These are phyloP conservation scores for Eucalyptus lansdowneana DNA, from an alignment of 345 rosid genomes.

Conservation along the genomic window DNA sequence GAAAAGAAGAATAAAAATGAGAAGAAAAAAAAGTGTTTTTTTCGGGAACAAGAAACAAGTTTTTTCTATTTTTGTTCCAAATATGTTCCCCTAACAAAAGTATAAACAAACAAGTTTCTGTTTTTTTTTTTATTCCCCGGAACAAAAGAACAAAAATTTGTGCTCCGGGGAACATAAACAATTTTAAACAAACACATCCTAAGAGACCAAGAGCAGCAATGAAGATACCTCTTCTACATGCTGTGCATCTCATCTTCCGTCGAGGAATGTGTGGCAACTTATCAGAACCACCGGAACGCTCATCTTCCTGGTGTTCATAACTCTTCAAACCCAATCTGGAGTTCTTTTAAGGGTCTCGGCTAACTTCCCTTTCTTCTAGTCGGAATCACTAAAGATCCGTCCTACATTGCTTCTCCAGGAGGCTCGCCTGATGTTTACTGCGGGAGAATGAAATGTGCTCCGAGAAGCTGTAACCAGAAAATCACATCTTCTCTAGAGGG, in stretches of 20 bases:
- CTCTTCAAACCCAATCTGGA: not conserved
- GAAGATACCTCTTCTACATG: not conserved
- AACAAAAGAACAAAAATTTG: too few species aligned
- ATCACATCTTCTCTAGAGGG: not conserved
- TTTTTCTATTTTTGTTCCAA: rapidly evolving
- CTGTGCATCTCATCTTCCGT: not conserved
- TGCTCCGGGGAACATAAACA: too few species aligned
- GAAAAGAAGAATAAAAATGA: too few species aligned
- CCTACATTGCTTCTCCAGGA: not conserved
- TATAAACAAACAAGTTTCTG: rapidly evolving
- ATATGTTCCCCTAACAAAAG: rapidly evolving
- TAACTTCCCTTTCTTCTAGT: not conserved
- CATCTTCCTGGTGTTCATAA: not conserved
- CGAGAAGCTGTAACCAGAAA: not conserved
- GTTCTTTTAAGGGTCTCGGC: not conserved
- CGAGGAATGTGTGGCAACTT: not conserved
- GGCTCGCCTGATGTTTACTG: not conserved
- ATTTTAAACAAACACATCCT: too few species aligned
- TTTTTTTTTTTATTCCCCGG: rapidly evolving
- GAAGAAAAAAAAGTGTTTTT: too few species aligned
- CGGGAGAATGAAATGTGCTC: not conserved
- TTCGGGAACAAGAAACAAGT: rapidly evolving
- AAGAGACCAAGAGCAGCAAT: not conserved
- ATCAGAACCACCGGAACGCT: not conserved
- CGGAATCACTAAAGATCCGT: not conserved